Evolutionary conservation across 1,284 basidiomycete species (phyloP), one percentile per base, ranked within the genome.

Genomic region (Heterobasidion parviporum): DNA sequence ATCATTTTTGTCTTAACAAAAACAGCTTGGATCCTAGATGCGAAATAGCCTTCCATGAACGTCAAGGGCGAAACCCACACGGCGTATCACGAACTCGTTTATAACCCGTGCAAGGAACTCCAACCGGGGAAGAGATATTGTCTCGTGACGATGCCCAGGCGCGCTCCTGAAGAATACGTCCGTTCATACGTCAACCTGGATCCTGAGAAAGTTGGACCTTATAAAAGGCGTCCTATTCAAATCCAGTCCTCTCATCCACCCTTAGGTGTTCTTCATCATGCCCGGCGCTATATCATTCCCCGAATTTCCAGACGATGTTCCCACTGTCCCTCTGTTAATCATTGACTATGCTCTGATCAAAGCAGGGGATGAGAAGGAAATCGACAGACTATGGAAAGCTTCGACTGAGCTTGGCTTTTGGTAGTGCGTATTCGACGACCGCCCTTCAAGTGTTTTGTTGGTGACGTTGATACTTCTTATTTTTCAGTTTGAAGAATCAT

Each of bases 401-500:
- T 41, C 53, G 9, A 54, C 53, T 9, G 44, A 48, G 26, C 53
- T 54, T 15, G 53, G 53, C 8, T 54, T 54, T 45, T 54, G 53
- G 53, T 54, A 54, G 53, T 54, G 16, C n/a, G 53, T 54, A 26
- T 32, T 8, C 15, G 18, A 14, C 16, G n/a, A 16, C 15, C n/a
- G 0, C 33, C 8, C 16, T 26, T 34, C 20, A 20, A 1, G 18
- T 33, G 2, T 33, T 3, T 16, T 50, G 26, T 12, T 15, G 7
- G 26, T 32, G 3, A n/a, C 26, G 9, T 48, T 20, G 15, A 15
- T 10, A 10, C 33, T 50, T 3, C 20, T 6, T 4, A 15, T 18
- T 3, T 43, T 44, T 26, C 10, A 56, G 54, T 33, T 36, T 56
- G 4, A 56, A 52, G 16, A 71, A 72, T 56, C 69, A 72, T 54